A percentile compares a stretch with the other conserved stretches of the same genome.
These are phyloP conservation scores for Cucurbita moschata DNA, from an alignment of 306 rosid genomes.

Conservation along the genomic window DNA sequence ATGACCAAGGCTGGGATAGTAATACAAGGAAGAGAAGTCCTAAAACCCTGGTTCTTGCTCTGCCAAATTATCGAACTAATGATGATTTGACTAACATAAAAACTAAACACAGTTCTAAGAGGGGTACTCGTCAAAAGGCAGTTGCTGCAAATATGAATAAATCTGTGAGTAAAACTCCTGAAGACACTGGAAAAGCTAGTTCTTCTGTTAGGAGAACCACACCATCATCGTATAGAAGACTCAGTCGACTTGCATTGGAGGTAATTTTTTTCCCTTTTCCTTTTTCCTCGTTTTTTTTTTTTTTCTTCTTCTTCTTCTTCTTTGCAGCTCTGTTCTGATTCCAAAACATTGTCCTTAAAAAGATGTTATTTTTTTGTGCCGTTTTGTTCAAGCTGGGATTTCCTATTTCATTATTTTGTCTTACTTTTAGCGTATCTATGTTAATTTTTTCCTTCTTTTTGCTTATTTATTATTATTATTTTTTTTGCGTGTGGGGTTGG, in stretches of 20 bases:
- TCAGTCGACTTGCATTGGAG: slow-evolving; percentile 61
- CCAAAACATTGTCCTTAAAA: too few relatives aligned
- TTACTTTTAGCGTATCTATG: background rate
- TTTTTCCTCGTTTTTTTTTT: background rate
- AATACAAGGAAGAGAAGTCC: slow-evolving; percentile 1
- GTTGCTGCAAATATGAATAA: slow-evolving; percentile 24
- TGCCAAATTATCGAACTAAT: slow-evolving; percentile 22
- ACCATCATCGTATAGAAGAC: slow-evolving; percentile 41
- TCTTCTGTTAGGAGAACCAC: slow-evolving; percentile 26
- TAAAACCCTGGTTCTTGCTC: slow-evolving; percentile 5
- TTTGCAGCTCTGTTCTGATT: background rate
- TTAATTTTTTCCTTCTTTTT: too few relatives aligned
- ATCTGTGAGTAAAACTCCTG: slow-evolving; percentile 26
- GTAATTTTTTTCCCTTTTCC: slow-evolving; percentile 21
- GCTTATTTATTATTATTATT: background rate
- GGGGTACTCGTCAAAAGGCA: slow-evolving; percentile 21
- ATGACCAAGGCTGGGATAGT: background rate
- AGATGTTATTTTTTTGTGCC: too few relatives aligned
- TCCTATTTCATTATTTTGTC: background rate
- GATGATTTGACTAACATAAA: slow-evolving; percentile 11
- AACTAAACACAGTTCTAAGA: slow-evolving; percentile 18
- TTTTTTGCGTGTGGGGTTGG: background rate
- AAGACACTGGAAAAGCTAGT: slow-evolving; percentile 26
- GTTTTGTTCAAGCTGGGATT: background rate
- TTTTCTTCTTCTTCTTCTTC: background rate